These are phyloP conservation scores for Tulasnella sp. DNA, from an alignment of 768 basidiomycete species.

Conservation along the genomic window DNA sequence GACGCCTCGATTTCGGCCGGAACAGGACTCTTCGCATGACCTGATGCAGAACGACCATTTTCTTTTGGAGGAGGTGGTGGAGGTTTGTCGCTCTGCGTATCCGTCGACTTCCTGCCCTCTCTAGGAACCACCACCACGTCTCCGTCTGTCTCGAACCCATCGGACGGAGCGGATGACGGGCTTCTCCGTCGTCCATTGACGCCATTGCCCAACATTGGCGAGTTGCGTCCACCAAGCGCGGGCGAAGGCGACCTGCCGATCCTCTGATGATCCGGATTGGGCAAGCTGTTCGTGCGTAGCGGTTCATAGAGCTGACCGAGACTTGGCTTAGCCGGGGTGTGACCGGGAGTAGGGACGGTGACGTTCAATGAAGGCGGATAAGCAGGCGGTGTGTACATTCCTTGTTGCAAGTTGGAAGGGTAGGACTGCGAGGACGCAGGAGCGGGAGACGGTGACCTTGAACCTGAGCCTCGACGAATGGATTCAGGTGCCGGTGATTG, in stretches of 20 bases:
- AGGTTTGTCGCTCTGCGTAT: conserved; percentile 14
- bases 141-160: neutral
- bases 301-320: neutral
- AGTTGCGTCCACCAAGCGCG: neutral
- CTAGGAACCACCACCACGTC: conserved; percentile 20
- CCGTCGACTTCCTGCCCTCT: conserved; percentile 21
- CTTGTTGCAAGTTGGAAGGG: conserved; percentile 3
- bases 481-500: neutral
- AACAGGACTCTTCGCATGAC: neutral
- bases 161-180: conserved; percentile 1
- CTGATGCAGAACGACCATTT: neutral
- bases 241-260: neutral
- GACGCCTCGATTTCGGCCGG: neutral
- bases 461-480: neutral
- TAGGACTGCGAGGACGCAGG: neutral
- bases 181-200: neutral
- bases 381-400: neutral
- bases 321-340: neutral
- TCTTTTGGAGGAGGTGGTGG: conserved; percentile 27
- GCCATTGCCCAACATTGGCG: neutral
- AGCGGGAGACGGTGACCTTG: conserved; percentile 16
- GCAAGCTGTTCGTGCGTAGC: neutral
- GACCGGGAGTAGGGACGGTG: conserved; percentile 1
- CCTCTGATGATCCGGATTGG: neutral
- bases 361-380: conserved; percentile 20